Base-by-base conservation (phyloP, 108 stramenopile genomes). In the Bacterosira constricta region DNA sequence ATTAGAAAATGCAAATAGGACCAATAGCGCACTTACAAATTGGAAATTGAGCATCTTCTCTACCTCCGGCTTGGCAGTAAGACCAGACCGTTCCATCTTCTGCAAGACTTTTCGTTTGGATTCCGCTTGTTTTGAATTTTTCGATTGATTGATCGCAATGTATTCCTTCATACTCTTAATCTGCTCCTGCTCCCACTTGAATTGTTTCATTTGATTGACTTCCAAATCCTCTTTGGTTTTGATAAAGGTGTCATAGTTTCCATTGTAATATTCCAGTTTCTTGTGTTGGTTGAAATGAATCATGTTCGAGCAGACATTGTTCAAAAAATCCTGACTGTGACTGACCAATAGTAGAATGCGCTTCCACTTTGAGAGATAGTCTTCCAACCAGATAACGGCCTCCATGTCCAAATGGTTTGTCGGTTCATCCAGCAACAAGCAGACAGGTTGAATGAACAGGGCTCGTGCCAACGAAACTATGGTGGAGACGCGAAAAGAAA, bases 151-250 rank as follows among this genome's bases (percentile, higher is more conserved):
- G 13, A 92, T 83, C 6, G 98, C 98, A 75, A 99, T 93, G 77
- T 98, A 98, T 71, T 98, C 95, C 80, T 99, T 99, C 92, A 98
- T 97, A 56, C 83, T 80, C 79, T 96, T 96, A 66, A 99, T 97
- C 57, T 93, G 86, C 61, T 97, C 97, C 83, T 99, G 96, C 72
- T 99, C 98, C 96, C 97, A 96, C 56, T 90, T 92, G 86, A 95
- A 99, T 71, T 95, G 95, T 77, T 98, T 98, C 88, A 87, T 81
- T 84, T 96, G 95, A 82, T 98, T 96, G 45, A 92, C 94, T 69
- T 91, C 89, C 78, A 96, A 88, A 79, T 96, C 96, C 12, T 56
- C 35, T 63, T 96, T 93, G 49, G 95, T 96, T 70, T 97, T 98
- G 76, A 97, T 83, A 75, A 97, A 99, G 68, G 90, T 89, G 71